phyloP scores from a whole-genome alignment of 148 eudicot genomes.

The Nyssa sinensis region DNA sequence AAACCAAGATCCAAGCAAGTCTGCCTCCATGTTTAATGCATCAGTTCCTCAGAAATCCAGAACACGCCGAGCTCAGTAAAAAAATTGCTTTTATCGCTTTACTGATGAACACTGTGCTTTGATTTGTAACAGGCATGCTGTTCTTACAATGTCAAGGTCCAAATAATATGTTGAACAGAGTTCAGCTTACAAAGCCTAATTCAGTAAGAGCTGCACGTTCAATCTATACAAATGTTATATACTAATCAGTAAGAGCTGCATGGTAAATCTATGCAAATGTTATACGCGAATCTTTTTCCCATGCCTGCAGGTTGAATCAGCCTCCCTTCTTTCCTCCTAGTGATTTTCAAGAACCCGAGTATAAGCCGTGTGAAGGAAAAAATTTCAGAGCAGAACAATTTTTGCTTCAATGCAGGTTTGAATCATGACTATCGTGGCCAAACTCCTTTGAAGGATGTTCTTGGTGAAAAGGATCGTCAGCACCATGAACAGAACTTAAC shows the following conservation, averaged over 20 bases:
- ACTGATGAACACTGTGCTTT: neutral
- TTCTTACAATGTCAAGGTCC: neutral
- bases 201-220: neutral
- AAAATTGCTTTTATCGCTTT: too few relatives aligned
- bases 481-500: constrained; percentile 60
- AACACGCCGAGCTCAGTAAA: too few relatives aligned
- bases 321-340: neutral
- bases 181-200: neutral
- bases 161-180: neutral
- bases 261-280: neutral
- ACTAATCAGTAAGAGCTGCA: neutral
- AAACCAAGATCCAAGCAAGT: neutral
- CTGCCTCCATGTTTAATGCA: neutral
- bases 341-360: neutral
- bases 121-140: neutral
- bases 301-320: neutral
- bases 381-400: neutral
- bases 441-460: constrained; percentile 42
- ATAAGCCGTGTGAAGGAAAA: neutral
- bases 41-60: neutral
- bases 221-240: too few relatives aligned
- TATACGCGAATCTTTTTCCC: neutral
- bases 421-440: constrained; percentile 19
- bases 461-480: constrained; percentile 83
- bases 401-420: constrained; percentile 21